Evolutionary conservation across 2,329 filamentous ascomycete species (phyloP), one percentile per base, ranked within the genome.

Genomic region (Stagonosporopsis tanaceti): DNA sequence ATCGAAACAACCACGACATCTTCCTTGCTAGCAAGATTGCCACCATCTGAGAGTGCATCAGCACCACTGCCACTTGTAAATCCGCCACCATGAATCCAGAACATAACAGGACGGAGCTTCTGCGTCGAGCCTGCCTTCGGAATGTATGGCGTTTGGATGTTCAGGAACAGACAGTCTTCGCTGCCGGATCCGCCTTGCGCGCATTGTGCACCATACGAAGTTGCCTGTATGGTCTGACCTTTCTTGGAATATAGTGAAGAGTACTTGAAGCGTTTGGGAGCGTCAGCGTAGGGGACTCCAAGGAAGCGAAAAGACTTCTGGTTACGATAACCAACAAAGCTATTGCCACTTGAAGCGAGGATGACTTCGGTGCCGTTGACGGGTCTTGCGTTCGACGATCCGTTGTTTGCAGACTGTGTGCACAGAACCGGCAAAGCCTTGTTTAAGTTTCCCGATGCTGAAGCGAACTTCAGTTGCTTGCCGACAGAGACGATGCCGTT

Each of bases 1-100:
- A 67, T 68, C n/a, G 62, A 65, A 47, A 89, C 80, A 32, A 79
- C 84, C 39, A 90, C 78, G 48, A 90, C 76, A 9, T 82, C 82
- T 41, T 76, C 84, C 46, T 85, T 79, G 2, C 83, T 85, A 0
- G 82, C 85, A 3, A 87, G 74, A 60, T 85, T 85, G 2, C 82
- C 82, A 20, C 84, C 83, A 59, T 88, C 85, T 1, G 67, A 70
- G 75, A 64, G 22, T 67, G 66, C 2, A 70, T 73, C 62, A 84
- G 88, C 5, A 83, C 80, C 14, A 89, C 56, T 68, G 8, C 67
- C 67, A 9, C 65, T 55, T 46, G 77, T 88, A 77, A 89, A 89
- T 6, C 79, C 82, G 2, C 87, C 87, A 41, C 87, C 87, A 67
- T 89, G 87, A 30, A 89, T 75, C 67, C 87, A 88, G 2, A 89